Conservation (phyloP, 768 basidiomycete species). For the Naganishia onofrii region DNA sequence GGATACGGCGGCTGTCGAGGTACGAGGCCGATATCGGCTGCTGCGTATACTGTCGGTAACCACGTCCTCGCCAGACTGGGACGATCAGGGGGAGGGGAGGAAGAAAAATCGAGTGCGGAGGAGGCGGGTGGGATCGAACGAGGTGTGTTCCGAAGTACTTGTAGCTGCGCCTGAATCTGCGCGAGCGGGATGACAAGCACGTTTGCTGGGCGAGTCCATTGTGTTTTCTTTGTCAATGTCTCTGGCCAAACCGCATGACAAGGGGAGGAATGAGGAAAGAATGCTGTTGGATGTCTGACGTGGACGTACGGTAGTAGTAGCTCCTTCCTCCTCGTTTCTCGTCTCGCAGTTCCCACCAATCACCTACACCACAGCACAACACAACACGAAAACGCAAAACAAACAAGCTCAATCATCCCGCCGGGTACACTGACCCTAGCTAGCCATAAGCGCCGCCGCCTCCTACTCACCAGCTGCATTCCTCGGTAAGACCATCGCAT, state of each 20-base stretch:
- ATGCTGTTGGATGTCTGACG: background rate
- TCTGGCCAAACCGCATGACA: no score
- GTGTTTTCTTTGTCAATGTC: slow-evolving; percentile 71
- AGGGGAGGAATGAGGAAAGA: no score
- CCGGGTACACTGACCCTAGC: no score
- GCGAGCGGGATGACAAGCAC: slow-evolving; percentile 86
- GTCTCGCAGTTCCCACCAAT: slow-evolving; percentile 81
- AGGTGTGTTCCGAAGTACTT: background rate
- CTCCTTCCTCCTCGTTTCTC: slow-evolving; percentile 76
- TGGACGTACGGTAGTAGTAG: slow-evolving; percentile 72
- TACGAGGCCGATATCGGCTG: background rate
- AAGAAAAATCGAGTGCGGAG: no score
- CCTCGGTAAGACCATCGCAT: slow-evolving; percentile 70
- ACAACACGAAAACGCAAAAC: no score
- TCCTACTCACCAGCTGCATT: slow-evolving; percentile 48
- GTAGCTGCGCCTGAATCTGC: background rate
- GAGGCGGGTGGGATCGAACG: background rate
- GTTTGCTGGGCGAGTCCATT: slow-evolving; percentile 77
- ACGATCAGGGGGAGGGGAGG: no score
- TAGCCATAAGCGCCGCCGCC: no score
- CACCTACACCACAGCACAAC: slow-evolving; percentile 61
- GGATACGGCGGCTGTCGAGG: background rate
- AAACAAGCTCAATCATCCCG: no score
- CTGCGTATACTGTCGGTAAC: background rate
- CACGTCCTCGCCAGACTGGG: no score